These are phyloP conservation scores for Grigorovia humatica DNA, from an alignment of 805 yeast genomes.

Conservation along the genomic window DNA sequence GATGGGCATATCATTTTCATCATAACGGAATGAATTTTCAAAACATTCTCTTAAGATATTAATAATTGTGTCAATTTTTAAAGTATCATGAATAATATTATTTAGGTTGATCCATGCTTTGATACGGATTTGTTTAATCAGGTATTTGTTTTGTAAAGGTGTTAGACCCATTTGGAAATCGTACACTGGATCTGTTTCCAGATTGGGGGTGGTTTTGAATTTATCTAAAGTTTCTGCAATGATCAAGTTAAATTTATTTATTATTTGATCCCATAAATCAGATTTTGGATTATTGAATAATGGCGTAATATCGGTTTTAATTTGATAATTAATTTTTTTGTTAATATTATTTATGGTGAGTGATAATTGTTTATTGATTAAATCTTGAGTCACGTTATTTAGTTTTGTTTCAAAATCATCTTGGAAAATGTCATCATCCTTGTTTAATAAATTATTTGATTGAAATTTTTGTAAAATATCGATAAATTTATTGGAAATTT, in stretches of 20 bases:
- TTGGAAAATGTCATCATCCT: background rate
- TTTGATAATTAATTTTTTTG: constrained; percentile 36
- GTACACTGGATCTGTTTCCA: constrained; percentile 14
- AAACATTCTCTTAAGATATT: constrained; percentile 65
- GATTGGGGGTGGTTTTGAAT: too few relatives aligned
- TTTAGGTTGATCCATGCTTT: constrained; percentile 59
- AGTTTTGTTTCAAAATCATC: background rate
- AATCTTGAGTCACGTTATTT: background rate
- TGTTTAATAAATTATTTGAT: background rate
- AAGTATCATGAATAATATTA: constrained; percentile 46
- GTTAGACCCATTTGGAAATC: constrained; percentile 63
- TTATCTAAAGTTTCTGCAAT: constrained; percentile 25
- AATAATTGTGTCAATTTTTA: constrained; percentile 57
- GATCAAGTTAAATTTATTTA: constrained; percentile 34
- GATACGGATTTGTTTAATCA: constrained; percentile 32
- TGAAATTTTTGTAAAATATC: background rate
- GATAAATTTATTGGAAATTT: background rate
- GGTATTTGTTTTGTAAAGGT: constrained; percentile 30
- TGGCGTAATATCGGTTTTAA: constrained; percentile 43
- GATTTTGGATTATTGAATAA: constrained; percentile 40
- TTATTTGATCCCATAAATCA: constrained; percentile 52
- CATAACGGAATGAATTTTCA: constrained; percentile 77
- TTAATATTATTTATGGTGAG: constrained; percentile 35
- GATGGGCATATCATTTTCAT: constrained; percentile 69
- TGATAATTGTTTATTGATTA: constrained; percentile 27